These are phyloP conservation scores for Sanghuangporus sanghuang DNA, from an alignment of 1,284 basidiomycete species.

Conservation along the genomic window DNA sequence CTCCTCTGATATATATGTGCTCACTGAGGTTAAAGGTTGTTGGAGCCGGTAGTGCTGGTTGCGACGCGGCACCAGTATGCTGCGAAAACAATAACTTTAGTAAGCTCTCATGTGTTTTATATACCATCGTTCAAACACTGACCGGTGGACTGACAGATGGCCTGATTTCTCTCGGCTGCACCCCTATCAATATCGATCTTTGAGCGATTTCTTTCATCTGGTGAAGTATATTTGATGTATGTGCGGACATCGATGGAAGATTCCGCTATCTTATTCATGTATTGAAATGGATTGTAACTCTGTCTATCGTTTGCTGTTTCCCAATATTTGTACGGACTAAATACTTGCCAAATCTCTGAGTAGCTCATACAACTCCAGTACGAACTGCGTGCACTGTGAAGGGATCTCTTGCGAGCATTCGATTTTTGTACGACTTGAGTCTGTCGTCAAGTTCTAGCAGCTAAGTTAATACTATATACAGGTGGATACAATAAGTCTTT, in stretches of 20 bases:
- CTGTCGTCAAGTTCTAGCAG: no score
- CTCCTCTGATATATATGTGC: background rate
- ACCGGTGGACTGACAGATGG: conserved; percentile 21
- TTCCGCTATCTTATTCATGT: background rate
- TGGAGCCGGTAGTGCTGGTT: conserved; percentile 15
- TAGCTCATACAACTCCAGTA: no score
- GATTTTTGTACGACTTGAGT: no score
- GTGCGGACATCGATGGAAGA: background rate
- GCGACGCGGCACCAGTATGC: conserved; percentile 27
- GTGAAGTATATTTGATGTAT: background rate
- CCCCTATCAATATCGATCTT: conserved; percentile 26
- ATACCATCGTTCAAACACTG: background rate
- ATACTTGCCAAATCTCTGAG: no score
- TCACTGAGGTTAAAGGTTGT: background rate
- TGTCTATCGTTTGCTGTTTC: no score
- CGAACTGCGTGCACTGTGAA: no score
- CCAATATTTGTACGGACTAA: no score
- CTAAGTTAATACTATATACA: no score
- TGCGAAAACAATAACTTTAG: conserved; percentile 23
- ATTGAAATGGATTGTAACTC: background rate
- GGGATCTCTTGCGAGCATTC: no score
- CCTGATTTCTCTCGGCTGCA: conserved; percentile 27
- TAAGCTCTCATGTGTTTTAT: background rate
- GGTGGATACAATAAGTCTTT: no score
- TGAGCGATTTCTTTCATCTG: background rate